Evolutionary conservation across 2,329 filamentous ascomycete species (phyloP), one percentile per base, ranked within the genome.

Genomic region (Magnaporthiopsis incrustans): DNA sequence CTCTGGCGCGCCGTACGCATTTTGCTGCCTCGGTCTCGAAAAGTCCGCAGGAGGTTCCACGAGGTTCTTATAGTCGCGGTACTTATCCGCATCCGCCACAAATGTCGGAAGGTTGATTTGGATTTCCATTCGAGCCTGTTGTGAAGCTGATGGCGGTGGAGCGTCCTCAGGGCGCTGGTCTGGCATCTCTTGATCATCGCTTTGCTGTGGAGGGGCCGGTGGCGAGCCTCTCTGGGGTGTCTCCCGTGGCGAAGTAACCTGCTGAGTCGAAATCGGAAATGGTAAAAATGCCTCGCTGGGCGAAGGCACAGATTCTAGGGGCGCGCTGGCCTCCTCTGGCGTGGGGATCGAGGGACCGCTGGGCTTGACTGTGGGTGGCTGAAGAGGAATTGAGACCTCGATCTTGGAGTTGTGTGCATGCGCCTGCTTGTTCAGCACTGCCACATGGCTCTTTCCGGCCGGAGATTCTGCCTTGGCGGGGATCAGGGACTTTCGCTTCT

Each of bases 1-100:
- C 64, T 85, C 82, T 15, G 83, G 81, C 10, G 79, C 81, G 61
- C 83, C 78, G 26, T 77, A 73, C 27, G 78, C 77, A 30, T 80
- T 77, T 53, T 77, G 76, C 66, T 84, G 87, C 64, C 81, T 73
- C 69, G 83, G 80, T 35, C 71, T 71, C 5, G 84, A 84, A 27
- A 85, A 68, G 64, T 80, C 76, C 18, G 73, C 68, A 1, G 82
- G 80, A 4, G 59, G 61, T 25, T 79, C 77, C 65, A 78, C 75
- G 1, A 76, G 73, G 66, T 82, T 79, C 2, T 77, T 71, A 4
- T 84, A 76, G 15, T 81, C 77, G 2, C 79, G 66, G 66, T 83
- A 86, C 60, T 86, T 82, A n/a, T 80, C 77, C 64, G 44, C 44
- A 53, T 53, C 44, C 18, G 44, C 18, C 18, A 53, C 44, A 7